These are phyloP conservation scores for Styphnolobium japonicum DNA, from an alignment of 306 rosid genomes.

Conservation along the genomic window DNA sequence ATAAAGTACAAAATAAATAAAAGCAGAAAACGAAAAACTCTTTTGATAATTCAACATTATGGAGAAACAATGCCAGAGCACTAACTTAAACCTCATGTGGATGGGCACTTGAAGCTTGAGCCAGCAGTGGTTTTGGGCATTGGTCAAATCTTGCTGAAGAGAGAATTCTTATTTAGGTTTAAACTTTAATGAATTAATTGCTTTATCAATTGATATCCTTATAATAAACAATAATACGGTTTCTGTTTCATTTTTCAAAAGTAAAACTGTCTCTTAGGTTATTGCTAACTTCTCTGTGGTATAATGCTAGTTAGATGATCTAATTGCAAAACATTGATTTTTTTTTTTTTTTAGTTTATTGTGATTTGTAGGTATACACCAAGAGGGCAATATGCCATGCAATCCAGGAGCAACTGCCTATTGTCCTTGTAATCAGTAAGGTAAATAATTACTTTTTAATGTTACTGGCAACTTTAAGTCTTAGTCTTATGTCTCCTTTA, in stretches of 20 bases:
- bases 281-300: not conserved
- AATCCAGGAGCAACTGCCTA: slow-evolving; percentile 82
- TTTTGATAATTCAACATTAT: too few relatives aligned
- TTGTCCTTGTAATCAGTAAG: slow-evolving; percentile 94
- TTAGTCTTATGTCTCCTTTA: not conserved
- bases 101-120: too few relatives aligned
- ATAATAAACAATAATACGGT: not conserved
- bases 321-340: slow-evolving; percentile 17
- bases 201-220: not conserved
- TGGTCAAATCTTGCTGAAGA: not conserved
- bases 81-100: too few relatives aligned
- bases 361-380: slow-evolving; percentile 69
- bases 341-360: not conserved
- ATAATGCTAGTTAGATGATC: not conserved
- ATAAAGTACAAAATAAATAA: too few relatives aligned
- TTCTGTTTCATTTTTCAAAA: not conserved
- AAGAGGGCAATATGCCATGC: slow-evolving; percentile 99
- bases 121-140: not conserved
- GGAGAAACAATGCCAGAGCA: too few relatives aligned
- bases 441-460: slow-evolving; percentile 28
- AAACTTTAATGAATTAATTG: not conserved
- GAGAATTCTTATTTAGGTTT: not conserved
- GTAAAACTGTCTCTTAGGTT: not conserved
- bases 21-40: too few relatives aligned
- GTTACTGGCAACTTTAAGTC: not conserved